Percentiles rank a stretch among this genome's conserved stretches.
These are phyloP conservation scores for Penicillium sp. DNA, from an alignment of 2,329 filamentous ascomycete species.

Conservation along the genomic window DNA sequence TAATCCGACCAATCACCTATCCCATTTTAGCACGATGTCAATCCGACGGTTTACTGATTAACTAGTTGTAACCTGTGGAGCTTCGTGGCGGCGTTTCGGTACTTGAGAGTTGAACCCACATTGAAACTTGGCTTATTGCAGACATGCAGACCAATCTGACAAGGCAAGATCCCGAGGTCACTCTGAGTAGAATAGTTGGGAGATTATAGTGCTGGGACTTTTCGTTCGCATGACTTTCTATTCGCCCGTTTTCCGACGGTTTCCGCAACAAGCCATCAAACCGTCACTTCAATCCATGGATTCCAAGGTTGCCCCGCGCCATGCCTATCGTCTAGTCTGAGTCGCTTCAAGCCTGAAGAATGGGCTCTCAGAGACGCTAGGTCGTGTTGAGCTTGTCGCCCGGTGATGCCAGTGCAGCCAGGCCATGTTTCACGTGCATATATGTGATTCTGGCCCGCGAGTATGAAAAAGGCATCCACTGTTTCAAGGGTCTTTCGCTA, in stretches of 20 bases:
- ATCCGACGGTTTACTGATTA: conserved; percentile 1
- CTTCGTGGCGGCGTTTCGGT: not conserved
- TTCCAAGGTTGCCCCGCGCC: not conserved
- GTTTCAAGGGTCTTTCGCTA: no score
- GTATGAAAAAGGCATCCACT: no score
- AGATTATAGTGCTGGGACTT: not conserved
- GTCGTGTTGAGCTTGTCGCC: not conserved
- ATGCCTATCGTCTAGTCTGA: not conserved
- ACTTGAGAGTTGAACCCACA: not conserved
- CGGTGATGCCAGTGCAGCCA: not conserved
- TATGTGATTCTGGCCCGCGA: not conserved
- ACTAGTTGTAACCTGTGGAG: not conserved
- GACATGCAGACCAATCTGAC: no score
- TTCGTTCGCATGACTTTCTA: not conserved
- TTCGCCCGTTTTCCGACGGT: conserved; percentile 23
- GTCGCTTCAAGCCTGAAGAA: no score
- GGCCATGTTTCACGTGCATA: not conserved
- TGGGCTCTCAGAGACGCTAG: not conserved
- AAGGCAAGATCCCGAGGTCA: not conserved
- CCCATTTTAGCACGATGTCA: conserved; percentile 15
- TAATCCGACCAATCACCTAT: conserved; percentile 19
- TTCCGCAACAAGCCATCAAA: conserved; percentile 19
- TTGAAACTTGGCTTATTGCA: no score
- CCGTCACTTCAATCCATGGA: not conserved
- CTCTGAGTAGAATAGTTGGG: not conserved